Evolutionary conservation across 177 flowering plant genomes (phyloP).

Genomic region (Vitis hybrid): DNA sequence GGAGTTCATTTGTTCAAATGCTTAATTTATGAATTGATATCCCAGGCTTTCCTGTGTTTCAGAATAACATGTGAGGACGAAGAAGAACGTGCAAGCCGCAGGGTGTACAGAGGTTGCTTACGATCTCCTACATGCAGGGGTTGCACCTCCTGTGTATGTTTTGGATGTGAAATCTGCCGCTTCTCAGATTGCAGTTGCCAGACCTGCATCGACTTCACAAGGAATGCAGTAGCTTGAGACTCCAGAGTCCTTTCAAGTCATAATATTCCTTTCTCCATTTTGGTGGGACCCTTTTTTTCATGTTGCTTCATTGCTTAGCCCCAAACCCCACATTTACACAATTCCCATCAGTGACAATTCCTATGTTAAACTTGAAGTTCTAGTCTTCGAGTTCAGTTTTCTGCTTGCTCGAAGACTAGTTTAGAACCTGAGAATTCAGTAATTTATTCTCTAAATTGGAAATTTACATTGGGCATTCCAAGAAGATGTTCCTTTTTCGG

Average conservation of each 20-base stretch:
- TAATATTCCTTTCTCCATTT: background rate
- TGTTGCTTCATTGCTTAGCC: background rate
- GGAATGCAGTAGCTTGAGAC: conserved; percentile 42
- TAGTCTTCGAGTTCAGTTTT: conserved; percentile 19
- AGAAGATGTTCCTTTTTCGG: too few species aligned
- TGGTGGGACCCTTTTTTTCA: background rate
- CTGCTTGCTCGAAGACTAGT: conserved; percentile 18
- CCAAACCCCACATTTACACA: background rate
- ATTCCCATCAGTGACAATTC: background rate
- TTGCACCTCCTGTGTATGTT: conserved; percentile 90
- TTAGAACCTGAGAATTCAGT: background rate
- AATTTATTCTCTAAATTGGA: conserved; percentile 9
- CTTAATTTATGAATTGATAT: background rate
- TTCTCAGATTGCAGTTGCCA: conserved; percentile 89
- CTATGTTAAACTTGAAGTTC: conserved; percentile 15
- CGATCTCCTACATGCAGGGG: conserved; percentile 77
- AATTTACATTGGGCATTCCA: background rate
- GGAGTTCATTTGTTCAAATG: background rate
- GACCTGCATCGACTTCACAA: conserved; percentile 75
- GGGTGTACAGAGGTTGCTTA: conserved; percentile 72
- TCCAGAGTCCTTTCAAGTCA: background rate
- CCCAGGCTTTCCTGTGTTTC: conserved; percentile 14
- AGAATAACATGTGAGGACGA: conserved; percentile 71
- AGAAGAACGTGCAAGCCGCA: conserved; percentile 83
- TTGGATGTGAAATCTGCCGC: conserved; percentile 81